Conservation (phyloP, 1,284 basidiomycete genomes). For the Malassezia japonica region DNA sequence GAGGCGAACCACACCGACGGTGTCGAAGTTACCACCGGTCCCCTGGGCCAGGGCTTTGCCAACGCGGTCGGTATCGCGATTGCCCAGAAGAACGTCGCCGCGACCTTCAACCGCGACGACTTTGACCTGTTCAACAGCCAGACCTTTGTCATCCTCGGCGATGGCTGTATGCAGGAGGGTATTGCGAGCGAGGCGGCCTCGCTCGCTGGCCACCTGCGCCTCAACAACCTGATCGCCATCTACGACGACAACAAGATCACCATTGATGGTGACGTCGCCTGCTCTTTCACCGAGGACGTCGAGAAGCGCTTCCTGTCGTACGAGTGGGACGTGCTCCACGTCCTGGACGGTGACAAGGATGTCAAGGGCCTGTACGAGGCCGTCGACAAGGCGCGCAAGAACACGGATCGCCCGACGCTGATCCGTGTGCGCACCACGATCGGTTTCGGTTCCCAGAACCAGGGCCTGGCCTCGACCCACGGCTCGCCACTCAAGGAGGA, state of each 20-base stretch:
- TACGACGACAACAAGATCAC: slow-evolving; percentile 66
- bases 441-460: slow-evolving; percentile 80
- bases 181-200: slow-evolving; percentile 80
- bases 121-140: slow-evolving; percentile 79
- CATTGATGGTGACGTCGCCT: slow-evolving; percentile 83
- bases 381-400: slow-evolving; percentile 65
- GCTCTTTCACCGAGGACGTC: slow-evolving; percentile 90
- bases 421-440: slow-evolving; percentile 81
- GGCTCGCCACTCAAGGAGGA: slow-evolving; percentile 85
- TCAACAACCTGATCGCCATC: slow-evolving; percentile 69
- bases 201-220: slow-evolving; percentile 78
- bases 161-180: slow-evolving; percentile 94
- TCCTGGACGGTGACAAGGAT: slow-evolving; percentile 76
- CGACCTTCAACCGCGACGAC: slow-evolving; percentile 76
- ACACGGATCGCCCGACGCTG: slow-evolving; percentile 73
- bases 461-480: slow-evolving; percentile 86
- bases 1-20: slow-evolving; percentile 72
- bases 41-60: slow-evolving; percentile 77
- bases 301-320: slow-evolving; percentile 77
- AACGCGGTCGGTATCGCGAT: slow-evolving; percentile 89
- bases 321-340: slow-evolving; percentile 83
- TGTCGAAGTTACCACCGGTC: slow-evolving; percentile 90
- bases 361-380: slow-evolving; percentile 68
- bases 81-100: slow-evolving; percentile 77
- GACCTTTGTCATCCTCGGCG: slow-evolving; percentile 80